A percentile compares a stretch with the other conserved stretches of the same genome.
Evolutionary conservation across 805 yeast genomes (phyloP).

Genomic region (Wickerhamomyces tratensis): DNA sequence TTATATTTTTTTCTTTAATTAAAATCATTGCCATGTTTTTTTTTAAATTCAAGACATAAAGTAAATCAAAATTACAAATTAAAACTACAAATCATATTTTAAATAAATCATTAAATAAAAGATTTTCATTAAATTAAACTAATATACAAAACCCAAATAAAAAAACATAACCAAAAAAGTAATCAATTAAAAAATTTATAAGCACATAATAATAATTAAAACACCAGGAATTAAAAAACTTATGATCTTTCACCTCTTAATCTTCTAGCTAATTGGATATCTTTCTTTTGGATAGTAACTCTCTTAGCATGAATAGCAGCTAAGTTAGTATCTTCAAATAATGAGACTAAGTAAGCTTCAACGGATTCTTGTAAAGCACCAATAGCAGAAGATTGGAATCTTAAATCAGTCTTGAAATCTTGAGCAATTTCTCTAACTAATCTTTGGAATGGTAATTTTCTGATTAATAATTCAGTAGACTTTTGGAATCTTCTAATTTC

Average conservation of each 20-base stretch:
- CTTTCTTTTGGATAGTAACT: conserved; percentile 98
- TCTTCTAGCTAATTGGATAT: conserved; percentile 96
- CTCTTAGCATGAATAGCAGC: conserved; percentile 99
- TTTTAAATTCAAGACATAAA: no score
- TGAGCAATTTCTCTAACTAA: conserved; percentile 93
- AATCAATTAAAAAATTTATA: no score
- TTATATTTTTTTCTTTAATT: no score
- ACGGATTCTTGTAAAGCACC: conserved; percentile 98
- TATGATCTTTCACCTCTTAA: conserved; percentile 94
- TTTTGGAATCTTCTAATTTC: conserved; percentile 97
- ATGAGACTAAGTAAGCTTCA: conserved; percentile 93
- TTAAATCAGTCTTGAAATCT: conserved; percentile 85
- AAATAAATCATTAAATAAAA: neutral
- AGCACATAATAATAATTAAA: no score
- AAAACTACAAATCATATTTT: neutral
- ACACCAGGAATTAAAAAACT: conserved; percentile 6
- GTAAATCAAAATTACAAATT: neutral
- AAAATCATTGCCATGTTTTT: neutral
- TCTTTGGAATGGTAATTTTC: conserved; percentile 97
- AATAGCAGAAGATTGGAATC: conserved; percentile 96
- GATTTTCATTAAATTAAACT: neutral
- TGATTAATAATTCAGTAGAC: conserved; percentile 88
- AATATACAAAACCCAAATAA: neutral
- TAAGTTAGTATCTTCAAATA: conserved; percentile 96
- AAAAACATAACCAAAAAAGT: neutral